phyloP scores from a whole-genome alignment of 345 rosid species.

The Lagerstroemia speciosa region DNA sequence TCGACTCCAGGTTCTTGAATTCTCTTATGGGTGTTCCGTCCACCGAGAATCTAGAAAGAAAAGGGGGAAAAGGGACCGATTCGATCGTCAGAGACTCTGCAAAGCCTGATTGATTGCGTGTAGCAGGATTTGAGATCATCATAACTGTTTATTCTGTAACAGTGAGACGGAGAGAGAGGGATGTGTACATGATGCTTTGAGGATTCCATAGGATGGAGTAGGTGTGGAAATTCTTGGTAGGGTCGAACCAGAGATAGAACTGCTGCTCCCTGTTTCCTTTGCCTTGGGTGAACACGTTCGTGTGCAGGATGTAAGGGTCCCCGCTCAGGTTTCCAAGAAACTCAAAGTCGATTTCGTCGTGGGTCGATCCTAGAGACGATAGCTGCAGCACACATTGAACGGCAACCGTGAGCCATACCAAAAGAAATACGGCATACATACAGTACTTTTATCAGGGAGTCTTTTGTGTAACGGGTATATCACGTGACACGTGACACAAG shows the following conservation, averaged over 20 bases:
- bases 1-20: slow-evolving; percentile 48
- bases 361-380: slow-evolving; percentile 42
- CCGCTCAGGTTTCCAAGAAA: slow-evolving; percentile 57
- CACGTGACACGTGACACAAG: too few species aligned
- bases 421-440: too few species aligned
- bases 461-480: too few species aligned
- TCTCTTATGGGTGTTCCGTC: slow-evolving; percentile 59
- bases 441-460: too few species aligned
- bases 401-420: too few species aligned
- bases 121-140: too few species aligned
- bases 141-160: too few species aligned
- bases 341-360: slow-evolving; percentile 70
- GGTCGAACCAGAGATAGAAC: slow-evolving; percentile 61
- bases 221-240: slow-evolving; percentile 54
- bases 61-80: background rate
- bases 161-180: background rate
- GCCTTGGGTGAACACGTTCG: slow-evolving; percentile 48
- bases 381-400: slow-evolving; percentile 26
- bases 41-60: slow-evolving; percentile 30
- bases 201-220: slow-evolving; percentile 63
- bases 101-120: too few species aligned
- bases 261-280: slow-evolving; percentile 62
- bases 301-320: slow-evolving; percentile 56
- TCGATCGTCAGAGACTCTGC: background rate
- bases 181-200: slow-evolving; percentile 39